Conservation (phyloP, 2,329 filamentous ascomycete genomes). For the Claviceps sp. region DNA sequence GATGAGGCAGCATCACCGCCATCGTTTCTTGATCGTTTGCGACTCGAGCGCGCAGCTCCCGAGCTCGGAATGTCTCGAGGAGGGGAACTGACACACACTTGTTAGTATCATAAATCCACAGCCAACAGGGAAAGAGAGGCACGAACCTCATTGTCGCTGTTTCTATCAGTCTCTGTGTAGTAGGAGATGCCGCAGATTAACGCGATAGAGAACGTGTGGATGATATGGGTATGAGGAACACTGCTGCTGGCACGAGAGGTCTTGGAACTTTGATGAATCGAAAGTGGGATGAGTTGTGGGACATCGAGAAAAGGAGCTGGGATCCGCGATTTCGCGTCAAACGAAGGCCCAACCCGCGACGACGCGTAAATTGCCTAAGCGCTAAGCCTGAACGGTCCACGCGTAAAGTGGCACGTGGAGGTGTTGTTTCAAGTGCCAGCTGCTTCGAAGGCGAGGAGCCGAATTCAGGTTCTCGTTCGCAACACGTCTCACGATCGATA, state of each 20-base stretch:
- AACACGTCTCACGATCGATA: background rate
- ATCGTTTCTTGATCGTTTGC: slow-evolving; percentile 41
- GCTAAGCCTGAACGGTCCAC: slow-evolving; percentile 18
- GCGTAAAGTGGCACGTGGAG: slow-evolving; percentile 22
- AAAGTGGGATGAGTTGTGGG: slow-evolving; percentile 7
- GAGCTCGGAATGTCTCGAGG: slow-evolving; percentile 69
- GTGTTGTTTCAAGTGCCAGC: too few relatives aligned
- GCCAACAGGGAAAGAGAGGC: background rate
- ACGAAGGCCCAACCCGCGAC: slow-evolving; percentile 10
- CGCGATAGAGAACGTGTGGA: background rate
- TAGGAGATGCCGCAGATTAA: background rate
- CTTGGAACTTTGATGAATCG: slow-evolving; percentile 4
- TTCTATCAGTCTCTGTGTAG: background rate
- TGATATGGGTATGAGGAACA: background rate
- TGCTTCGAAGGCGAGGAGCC: too few relatives aligned
- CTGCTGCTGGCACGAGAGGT: slow-evolving; percentile 4
- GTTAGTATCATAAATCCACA: background rate
- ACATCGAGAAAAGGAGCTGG: slow-evolving; percentile 7
- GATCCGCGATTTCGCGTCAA: slow-evolving; percentile 12
- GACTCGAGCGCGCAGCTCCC: slow-evolving; percentile 41
- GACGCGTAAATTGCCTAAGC: slow-evolving; percentile 28
- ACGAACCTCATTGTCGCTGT: slow-evolving; percentile 13
- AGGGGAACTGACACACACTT: slow-evolving; percentile 51
- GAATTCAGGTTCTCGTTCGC: background rate
- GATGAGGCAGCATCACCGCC: slow-evolving; percentile 40